Base-by-base conservation (phyloP, 1,284 basidiomycete species). In the Cutaneotrichosporon spelunceum region DNA sequence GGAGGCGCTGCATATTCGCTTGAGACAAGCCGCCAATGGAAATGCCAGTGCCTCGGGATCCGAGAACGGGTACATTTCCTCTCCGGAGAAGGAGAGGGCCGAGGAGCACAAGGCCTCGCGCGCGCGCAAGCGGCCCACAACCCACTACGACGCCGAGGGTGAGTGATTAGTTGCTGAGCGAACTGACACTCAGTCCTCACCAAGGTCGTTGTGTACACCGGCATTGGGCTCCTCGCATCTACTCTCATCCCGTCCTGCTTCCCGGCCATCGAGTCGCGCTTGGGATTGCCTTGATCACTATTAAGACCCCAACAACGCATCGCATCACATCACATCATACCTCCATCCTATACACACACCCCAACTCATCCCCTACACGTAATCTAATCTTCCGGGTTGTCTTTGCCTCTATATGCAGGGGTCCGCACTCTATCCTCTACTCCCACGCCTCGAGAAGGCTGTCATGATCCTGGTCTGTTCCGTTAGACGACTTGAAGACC, bases 181-280 rank as follows among this genome's bases (percentile, higher is more conserved):
- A 36, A 52, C 54, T 54, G 7, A 58, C 42, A 2, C 14, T 21
- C 66, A 92, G 91, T 95, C 9, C 78, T 94, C 65, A 94, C 93
- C 30, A 95, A 94, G 80, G 88, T 94, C 4, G 86, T 92, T 53
- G 93, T 95, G 3, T 97, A 96, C 73, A 84, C 84, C 56, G 92
- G 91, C 0, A 94, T 96, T 63, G 91, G 85, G 0, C 74, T 89
- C 27, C 74, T 93, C 19, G 85, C 87, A 0, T 78, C 81, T 5
- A 85, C 87, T 61, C 74, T 81, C 1, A 79, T 47, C 45, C 45
- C 45, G 13, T 11, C 45, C 13, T 47, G 23, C 45, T 47, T 47
- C 23, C 23, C 45, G 23, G 9, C 13, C 45, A 47, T 47, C 45
- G 45, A 47, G 23, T 9, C 45, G 23, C 23, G 11, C 23, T 11